Base-by-base conservation (phyloP, 1,139 yeast genomes). In the Yamadazyma pseudoaaseri region DNA sequence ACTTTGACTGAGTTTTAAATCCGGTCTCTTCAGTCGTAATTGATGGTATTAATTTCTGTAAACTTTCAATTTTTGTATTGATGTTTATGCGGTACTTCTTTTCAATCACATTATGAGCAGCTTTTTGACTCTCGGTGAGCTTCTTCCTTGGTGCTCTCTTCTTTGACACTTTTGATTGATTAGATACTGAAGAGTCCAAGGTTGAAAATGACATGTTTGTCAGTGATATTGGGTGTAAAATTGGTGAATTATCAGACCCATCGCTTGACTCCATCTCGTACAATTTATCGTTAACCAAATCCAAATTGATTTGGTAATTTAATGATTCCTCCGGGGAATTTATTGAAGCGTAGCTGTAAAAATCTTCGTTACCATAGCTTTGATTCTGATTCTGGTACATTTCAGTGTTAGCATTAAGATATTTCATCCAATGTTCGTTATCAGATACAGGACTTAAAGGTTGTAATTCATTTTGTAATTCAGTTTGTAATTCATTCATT, bases 1-100 rank as follows among this genome's bases (percentile, higher is more conserved):
- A 35, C 5, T 41, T 49, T 7, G 41, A 44, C 17, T 32, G 28
- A 7, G 76, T 70, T 46, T 70, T 79, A 48, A 79, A 78, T 0
- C 82, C 81, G 2, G 81, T 72, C 44, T 71, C 72, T 37, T 76
- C 83, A 28, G 63, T 57, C 3, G 80, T 73, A 37, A 79, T 74
- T 73, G 81, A 75, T 10, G 86, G 86, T 18, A 81, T 80, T 14
- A 80, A 63, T 44, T 74, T 73, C 49, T 79, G 85, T 35, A 81
- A 57, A 15, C 78, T 79, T 8, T 83, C 83, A 39, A 82, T 81
- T 55, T 81, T 81, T 13, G 84, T 78, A 54, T 81, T 82, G 49
- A 82, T 81, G 53, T 81, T 82, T 38, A 81, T 80, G 52, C 90
- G 64, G 56, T 82, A 82, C 44, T 80, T 75, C 52, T 81, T 80